Evolutionary conservation across 2,329 filamentous ascomycete species (phyloP).

Genomic region (Arthrobotrys sinensis): DNA sequence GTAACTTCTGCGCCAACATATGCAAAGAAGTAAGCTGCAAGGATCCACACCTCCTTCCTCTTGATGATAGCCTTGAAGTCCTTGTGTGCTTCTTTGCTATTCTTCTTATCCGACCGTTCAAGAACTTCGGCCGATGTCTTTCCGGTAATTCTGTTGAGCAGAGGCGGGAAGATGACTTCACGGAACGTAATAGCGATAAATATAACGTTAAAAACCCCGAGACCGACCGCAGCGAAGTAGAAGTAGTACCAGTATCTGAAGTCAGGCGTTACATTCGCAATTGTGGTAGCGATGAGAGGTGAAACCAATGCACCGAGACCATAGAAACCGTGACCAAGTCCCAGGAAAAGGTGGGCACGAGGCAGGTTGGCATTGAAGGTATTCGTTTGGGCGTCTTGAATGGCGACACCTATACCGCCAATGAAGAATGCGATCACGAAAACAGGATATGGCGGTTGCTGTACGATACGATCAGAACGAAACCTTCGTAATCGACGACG

Average conservation of each 20-base stretch:
- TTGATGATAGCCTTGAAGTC: constrained; percentile 71
- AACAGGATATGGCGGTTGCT: constrained; percentile 68
- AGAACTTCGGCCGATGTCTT: constrained; percentile 14
- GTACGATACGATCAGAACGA: constrained; percentile 62
- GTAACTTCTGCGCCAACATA: constrained; percentile 85
- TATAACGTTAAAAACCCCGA: constrained; percentile 73
- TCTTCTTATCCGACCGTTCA: constrained; percentile 54
- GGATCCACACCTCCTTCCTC: constrained; percentile 78
- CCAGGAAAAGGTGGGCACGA: constrained; percentile 80
- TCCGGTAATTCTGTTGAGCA: constrained; percentile 20
- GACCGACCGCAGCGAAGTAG: constrained; percentile 81
- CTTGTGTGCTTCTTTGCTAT: constrained; percentile 65
- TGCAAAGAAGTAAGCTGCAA: constrained; percentile 80
- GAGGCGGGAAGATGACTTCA: constrained; percentile 68
- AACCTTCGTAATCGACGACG: constrained; percentile 61
- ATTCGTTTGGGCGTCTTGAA: constrained; percentile 73
- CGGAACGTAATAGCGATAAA: constrained; percentile 75
- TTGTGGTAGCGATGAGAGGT: constrained; percentile 79
- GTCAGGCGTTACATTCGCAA: constrained; percentile 76
- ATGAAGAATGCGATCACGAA: constrained; percentile 68
- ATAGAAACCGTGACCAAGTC: constrained; percentile 80
- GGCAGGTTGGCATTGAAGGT: constrained; percentile 80
- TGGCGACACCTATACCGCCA: constrained; percentile 68
- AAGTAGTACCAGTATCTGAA: constrained; percentile 77
- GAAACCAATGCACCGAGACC: constrained; percentile 79